Percentiles rank a stretch among this genome's conserved stretches.
Evolutionary conservation across 495 filamentous ascomycete genomes (phyloP).

Genomic region (Hypoxylon crocopeplum): DNA sequence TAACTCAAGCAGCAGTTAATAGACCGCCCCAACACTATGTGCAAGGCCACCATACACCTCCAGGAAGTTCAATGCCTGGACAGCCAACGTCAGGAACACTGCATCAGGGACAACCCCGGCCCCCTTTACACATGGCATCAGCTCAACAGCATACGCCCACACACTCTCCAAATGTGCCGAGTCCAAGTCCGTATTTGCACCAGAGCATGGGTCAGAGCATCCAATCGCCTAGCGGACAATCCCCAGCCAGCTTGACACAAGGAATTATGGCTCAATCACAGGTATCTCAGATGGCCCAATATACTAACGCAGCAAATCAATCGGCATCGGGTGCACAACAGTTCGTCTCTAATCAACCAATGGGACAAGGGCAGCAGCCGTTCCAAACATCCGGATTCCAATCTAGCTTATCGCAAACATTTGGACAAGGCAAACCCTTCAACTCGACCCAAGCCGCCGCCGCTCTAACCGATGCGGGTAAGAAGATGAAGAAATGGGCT

Average conservation of each 20-base stretch:
- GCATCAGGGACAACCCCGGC: slow-evolving; percentile 22
- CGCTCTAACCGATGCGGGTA: slow-evolving; percentile 34
- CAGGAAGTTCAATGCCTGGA: background rate
- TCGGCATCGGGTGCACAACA: background rate
- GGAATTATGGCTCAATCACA: slow-evolving; percentile 7
- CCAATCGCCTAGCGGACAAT: slow-evolving; percentile 11
- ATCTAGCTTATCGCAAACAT: background rate
- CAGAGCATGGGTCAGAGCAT: slow-evolving; percentile 3
- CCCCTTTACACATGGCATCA: slow-evolving; percentile 12
- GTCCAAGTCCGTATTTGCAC: background rate
- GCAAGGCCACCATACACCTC: slow-evolving; percentile 5
- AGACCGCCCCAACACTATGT: slow-evolving; percentile 20
- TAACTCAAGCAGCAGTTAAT: slow-evolving; percentile 2
- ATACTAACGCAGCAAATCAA: background rate
- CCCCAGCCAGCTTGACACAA: background rate
- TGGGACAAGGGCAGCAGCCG: slow-evolving; percentile 16
- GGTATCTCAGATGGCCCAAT: slow-evolving; percentile 11
- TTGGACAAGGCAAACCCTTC: slow-evolving; percentile 23
- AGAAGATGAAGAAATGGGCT: slow-evolving; percentile 43
- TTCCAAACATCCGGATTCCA: slow-evolving; percentile 1
- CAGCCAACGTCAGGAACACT: slow-evolving; percentile 8
- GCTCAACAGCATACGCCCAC: slow-evolving; percentile 4
- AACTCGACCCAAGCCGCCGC: slow-evolving; percentile 31
- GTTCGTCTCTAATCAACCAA: slow-evolving; percentile 7
- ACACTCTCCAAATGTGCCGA: slow-evolving; percentile 7